A percentile compares a stretch with the other conserved stretches of the same genome.
Conservation (phyloP, 768 basidiomycete species). For the Amanita molliuscula region DNA sequence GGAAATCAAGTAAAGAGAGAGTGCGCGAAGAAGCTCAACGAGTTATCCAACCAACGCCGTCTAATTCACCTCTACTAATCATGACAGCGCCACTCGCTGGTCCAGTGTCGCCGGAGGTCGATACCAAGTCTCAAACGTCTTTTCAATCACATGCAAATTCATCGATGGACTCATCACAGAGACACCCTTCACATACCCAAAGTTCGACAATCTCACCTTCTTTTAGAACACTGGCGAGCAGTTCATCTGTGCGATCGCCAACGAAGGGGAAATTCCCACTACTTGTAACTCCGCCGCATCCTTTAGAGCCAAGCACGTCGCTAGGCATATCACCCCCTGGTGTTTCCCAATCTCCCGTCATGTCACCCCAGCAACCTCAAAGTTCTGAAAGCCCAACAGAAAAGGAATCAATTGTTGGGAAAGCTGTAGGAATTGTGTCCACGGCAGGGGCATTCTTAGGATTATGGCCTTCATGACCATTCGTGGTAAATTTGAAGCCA, state of each 20-base stretch:
- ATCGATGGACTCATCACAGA: not conserved
- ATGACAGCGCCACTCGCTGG: slow-evolving; percentile 18
- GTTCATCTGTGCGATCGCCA: slow-evolving; percentile 4
- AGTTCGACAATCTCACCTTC: not conserved
- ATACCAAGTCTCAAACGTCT: slow-evolving; percentile 3
- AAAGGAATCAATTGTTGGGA: slow-evolving; percentile 26
- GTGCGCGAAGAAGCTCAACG: slow-evolving; percentile 16
- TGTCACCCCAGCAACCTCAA: slow-evolving; percentile 9
- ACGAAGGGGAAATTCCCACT: slow-evolving; percentile 19
- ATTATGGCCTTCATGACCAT: slow-evolving; percentile 23
- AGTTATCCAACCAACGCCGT: slow-evolving; percentile 42
- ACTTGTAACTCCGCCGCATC: slow-evolving; percentile 19
- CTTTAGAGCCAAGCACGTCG: slow-evolving; percentile 24
- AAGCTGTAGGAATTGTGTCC: slow-evolving; percentile 70
- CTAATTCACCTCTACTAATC: slow-evolving; percentile 44
- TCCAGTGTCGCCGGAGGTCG: slow-evolving; percentile 4
- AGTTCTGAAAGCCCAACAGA: slow-evolving; percentile 10
- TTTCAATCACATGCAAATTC: slow-evolving; percentile 3
- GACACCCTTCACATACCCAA: slow-evolving; percentile 1
- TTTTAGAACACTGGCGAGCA: not conserved
- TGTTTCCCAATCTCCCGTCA: slow-evolving; percentile 5
- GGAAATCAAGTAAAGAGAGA: slow-evolving; percentile 7
- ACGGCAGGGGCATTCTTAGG: slow-evolving; percentile 73
- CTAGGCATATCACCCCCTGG: slow-evolving; percentile 19
- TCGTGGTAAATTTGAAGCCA: not conserved